Conservation (phyloP, 257 asterid genomes). For the Nicotiana undulata region DNA sequence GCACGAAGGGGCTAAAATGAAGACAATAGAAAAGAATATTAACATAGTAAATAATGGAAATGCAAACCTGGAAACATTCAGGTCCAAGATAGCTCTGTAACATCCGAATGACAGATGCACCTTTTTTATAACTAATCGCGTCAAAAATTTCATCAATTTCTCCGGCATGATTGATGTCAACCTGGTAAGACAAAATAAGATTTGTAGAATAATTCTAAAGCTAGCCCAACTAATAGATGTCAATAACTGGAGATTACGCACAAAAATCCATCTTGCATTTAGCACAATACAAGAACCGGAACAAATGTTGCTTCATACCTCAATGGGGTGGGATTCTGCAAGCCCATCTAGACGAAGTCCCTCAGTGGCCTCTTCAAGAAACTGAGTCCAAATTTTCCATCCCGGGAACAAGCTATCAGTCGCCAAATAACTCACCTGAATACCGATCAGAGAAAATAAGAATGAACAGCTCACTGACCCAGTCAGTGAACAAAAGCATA, state of each 20-base stretch:
- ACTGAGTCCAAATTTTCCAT: conserved; percentile 96
- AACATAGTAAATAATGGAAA: not conserved
- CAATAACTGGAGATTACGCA: not conserved
- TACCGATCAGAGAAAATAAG: conserved; percentile 9
- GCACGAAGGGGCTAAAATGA: not conserved
- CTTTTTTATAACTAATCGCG: conserved; percentile 89
- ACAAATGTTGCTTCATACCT: conserved; percentile 30
- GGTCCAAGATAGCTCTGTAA: conserved; percentile 93
- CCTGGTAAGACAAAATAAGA: conserved; percentile 39
- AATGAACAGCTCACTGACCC: conserved; percentile 5
- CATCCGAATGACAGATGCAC: conserved; percentile 95
- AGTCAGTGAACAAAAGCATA: conserved; percentile 1
- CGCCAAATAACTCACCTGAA: conserved; percentile 87
- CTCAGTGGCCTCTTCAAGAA: conserved; percentile 72
- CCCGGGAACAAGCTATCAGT: conserved; percentile 89
- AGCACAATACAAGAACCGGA: not conserved
- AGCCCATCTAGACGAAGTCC: conserved; percentile 95
- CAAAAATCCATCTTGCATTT: not conserved
- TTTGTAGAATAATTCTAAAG: not conserved
- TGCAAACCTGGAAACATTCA: conserved; percentile 70
- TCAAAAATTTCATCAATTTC: conserved; percentile 97
- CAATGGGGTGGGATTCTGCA: conserved; percentile 90
- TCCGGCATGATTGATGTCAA: conserved; percentile 75
- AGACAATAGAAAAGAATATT: not conserved
- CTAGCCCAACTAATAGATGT: not conserved